Evolutionary conservation across 139 green algal species (phyloP).

Genomic region (Axilococcus clingmanii): DNA sequence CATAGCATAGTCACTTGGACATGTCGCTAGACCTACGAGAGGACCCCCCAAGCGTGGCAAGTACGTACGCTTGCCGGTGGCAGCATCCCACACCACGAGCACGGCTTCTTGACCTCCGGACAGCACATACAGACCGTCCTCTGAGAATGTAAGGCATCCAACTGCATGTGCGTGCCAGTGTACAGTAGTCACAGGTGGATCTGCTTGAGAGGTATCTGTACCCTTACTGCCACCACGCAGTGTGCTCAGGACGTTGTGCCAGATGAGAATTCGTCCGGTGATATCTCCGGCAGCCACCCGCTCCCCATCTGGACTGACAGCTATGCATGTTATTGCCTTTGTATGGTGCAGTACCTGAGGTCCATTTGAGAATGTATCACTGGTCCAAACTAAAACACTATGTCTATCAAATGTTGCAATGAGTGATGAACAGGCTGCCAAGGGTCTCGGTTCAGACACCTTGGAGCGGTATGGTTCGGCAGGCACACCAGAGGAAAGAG

Average conservation of each 20-base stretch:
- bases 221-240: background rate
- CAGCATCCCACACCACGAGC: constrained; percentile 70
- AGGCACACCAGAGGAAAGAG: background rate
- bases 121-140: constrained; percentile 62
- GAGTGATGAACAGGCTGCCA: background rate
- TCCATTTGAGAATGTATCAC: constrained; percentile 5
- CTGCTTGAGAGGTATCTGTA: background rate
- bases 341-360: constrained; percentile 57
- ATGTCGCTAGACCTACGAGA: constrained; percentile 34
- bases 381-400: constrained; percentile 48
- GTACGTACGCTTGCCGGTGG: constrained; percentile 27
- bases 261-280: constrained; percentile 69
- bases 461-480: no score
- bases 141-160: constrained; percentile 54
- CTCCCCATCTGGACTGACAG: constrained; percentile 5
- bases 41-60: constrained; percentile 62
- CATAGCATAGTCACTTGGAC: constrained; percentile 28
- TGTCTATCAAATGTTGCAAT: constrained; percentile 46
- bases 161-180: constrained; percentile 83
- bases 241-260: constrained; percentile 27
- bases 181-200: constrained; percentile 33
- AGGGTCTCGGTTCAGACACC: background rate
- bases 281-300: constrained; percentile 62
- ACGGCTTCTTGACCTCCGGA: constrained; percentile 75
- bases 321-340: constrained; percentile 43